Base-by-base conservation (phyloP, 345 rosid genomes). In the Euphorbia peplus region DNA sequence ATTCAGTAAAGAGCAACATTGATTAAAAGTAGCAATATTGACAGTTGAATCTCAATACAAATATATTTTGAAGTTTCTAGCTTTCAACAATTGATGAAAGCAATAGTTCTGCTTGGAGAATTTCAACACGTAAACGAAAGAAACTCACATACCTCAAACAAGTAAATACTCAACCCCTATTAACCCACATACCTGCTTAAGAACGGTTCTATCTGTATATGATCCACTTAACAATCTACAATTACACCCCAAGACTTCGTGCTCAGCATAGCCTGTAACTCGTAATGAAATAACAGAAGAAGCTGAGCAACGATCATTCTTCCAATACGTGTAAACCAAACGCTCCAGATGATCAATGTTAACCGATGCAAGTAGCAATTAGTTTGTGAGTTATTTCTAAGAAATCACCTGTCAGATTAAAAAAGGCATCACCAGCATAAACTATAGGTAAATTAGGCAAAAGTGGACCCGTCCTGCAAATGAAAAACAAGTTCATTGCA, bases 351-450 rank as follows among this genome's bases (percentile, higher is more conserved):
- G 46, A 60, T 52, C 25, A 19, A 29, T 32, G 42, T 16, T 5
- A 28, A 55, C 12, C 32, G 35, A 65, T 30, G 7, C n/a, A 48
- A 35, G 5, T 12, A 53, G 24, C 8, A 15, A 60, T 7, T 24
- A 6, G 39, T 5, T 19, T 0, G 1, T 26, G 11, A 29, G 6
- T 13, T 39, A 18, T 8, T n/a, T 24, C 13, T 46, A 18, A 24
- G 28, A 44, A 56, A 63, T 70, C 58, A 93, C 99, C 99, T 68
- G 97, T 90, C 83, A 91, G 57, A 77, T 81, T 88, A 70, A 90
- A 83, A 87, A 95, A 95, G 68, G 90, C 91, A 55, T 95, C 97
- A 63, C 97, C 91, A 28, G 88, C 96, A 9, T 95, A 95, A 64
- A 90, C 91, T 52, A 95, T 84, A 42, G 96, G 97, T 88, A 90